Base-by-base conservation (phyloP, 768 basidiomycete species). In the Xanthoconium stramineum region DNA sequence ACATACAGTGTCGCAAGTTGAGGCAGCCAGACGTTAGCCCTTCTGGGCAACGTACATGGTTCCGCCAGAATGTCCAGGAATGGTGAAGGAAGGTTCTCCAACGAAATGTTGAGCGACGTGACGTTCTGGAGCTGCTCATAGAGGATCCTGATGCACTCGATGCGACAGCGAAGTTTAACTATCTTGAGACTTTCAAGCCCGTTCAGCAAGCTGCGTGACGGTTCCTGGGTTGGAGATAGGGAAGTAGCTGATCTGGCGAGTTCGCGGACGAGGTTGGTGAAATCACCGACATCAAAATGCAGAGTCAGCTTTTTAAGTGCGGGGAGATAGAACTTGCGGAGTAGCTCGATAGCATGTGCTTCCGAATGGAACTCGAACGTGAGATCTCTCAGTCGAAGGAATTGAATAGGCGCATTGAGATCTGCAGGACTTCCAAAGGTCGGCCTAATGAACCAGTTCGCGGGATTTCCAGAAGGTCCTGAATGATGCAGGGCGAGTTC, bases 201-300 rank as follows among this genome's bases (percentile, higher is more conserved):
- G 17, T 70, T 70, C 35, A 89, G 75, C 51, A 70, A 39, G 45
- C 65, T 70, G 29, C 35, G 57, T 53, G 77, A 75, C 14, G 67
- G 66, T 49, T 74, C 72, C 12, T 74, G 72, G 6, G 74, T 69
- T 6, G 54, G 61, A 17, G 75, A 67, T 32, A 44, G 1, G 6
- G 56, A 58, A 4, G 58, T 56, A 12, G 63, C 53, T 12, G 65
- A 68, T 47, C 61, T 52, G 8, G 46, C 61, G n/a, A 89, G 75
- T 49, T 76, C 74, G 36, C 62, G 58, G 33, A 79, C 74, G 52
- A 89, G 72, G 0, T 75, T 72, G 6, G 75, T 75, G 61, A 77
- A 87, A 59, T 89, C 86, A 14, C 74, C 76, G 1, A 73, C 66
- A 47, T 82, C 79, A 52, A 83, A 80, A 60, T 85, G 80, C 14